Evolutionary conservation across 495 filamentous ascomycete species (phyloP), one percentile per base, ranked within the genome.

Genomic region (Jackrogersella multiformis): DNA sequence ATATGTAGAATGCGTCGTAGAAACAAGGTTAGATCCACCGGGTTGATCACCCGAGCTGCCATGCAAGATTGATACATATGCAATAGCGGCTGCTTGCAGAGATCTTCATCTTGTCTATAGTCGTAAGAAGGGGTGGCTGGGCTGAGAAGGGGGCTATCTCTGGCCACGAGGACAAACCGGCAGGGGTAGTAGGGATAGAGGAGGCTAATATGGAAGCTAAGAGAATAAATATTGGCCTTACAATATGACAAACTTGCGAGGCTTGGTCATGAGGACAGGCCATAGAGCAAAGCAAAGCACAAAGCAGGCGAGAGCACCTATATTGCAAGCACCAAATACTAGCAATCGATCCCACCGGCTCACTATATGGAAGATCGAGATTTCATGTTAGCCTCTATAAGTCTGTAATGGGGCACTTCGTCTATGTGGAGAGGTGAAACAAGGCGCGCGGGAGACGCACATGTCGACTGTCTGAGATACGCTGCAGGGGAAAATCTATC

Each of bases 281-380:
- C 95, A 93, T 28, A 99, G 82, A 73, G 87, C 87, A 80, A 98
- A 96, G 82, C 92, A 96, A 69, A 95, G 84, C 62, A 95, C 85
- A 80, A 99, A 99, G 81, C 96, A 93, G 56, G 90, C 92, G 62
- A 91, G 83, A 53, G 95, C 94, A 52, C 90, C 94, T 66, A 97
- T 75, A 74, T 97, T 97, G 82, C 96, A 96, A 70, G 88, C 93
- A 56, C 85, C 89, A 75, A 98, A 99, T 57, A 97, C 86, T 71
- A 99, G 82, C 74, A 98, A 78, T 49, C 95, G 91, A 78, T 99
- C 95, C 95, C 95, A 98, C 76, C 95, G 87, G 77, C 92, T 97
- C 82, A 99, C 95, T 99, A 77, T 78, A 62, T 48, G 48, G 28
- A 45, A 65, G 56, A 64, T 64, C 51, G 38, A 68, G 61, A 67